Conservation (phyloP, 1,284 basidiomycete species). For the Coniophora puteana region DNA sequence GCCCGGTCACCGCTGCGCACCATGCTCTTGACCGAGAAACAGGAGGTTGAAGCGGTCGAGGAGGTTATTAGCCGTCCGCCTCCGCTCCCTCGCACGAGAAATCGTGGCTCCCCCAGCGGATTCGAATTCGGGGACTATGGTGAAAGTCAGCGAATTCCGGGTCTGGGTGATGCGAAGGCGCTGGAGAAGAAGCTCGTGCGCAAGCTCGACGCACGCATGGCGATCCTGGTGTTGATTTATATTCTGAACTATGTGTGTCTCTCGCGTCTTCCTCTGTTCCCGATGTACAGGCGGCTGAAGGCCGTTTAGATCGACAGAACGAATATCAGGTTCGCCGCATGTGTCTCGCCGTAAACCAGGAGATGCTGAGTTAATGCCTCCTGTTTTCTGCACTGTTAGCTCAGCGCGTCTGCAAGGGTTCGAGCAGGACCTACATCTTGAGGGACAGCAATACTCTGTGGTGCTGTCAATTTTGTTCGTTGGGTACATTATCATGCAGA, state of each 20-base stretch:
- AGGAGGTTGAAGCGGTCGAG: no score
- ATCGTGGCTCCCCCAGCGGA: no score
- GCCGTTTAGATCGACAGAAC: conserved; percentile 5
- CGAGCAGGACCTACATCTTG: conserved; percentile 17
- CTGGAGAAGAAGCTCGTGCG: conserved; percentile 20
- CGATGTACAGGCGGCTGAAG: neutral
- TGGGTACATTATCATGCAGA: conserved; percentile 4
- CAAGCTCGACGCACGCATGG: conserved; percentile 34
- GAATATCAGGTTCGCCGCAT: conserved; percentile 1
- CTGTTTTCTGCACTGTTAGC: neutral
- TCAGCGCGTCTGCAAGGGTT: conserved; percentile 38
- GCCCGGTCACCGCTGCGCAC: no score
- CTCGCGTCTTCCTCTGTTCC: neutral
- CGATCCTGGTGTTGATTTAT: conserved; percentile 38
- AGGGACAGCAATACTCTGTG: conserved; percentile 4
- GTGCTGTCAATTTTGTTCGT: conserved; percentile 2
- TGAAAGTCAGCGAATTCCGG: no score
- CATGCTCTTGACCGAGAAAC: no score
- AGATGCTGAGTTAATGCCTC: conserved; percentile 2
- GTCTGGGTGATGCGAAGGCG: no score
- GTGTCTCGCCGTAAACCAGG: no score
- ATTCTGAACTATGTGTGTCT: conserved; percentile 34
- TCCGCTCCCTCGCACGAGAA: no score
- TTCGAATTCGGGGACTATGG: no score
- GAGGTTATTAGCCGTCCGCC: no score